Base-by-base conservation (phyloP, 2,329 filamentous ascomycete genomes). In the Aureobasidium sp. region DNA sequence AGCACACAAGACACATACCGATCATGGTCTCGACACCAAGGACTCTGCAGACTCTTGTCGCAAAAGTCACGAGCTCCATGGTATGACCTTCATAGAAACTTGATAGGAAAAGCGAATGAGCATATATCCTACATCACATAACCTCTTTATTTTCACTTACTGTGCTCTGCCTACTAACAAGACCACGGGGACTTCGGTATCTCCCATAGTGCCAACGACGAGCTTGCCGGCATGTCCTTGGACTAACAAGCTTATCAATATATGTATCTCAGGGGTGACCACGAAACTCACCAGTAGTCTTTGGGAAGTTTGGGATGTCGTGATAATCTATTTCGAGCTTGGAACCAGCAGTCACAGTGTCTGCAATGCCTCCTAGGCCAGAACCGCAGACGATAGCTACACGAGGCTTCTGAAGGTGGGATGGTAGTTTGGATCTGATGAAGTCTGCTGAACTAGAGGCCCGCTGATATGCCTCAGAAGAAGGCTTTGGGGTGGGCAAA, bases 61-160 rank as follows among this genome's bases (percentile, higher is more conserved):
- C 84, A 68, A 87, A 87, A 29, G 85, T 85, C 41, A 85, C 80
- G 51, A 79, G 76, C 60, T 85, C 79, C 74, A 87, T 85, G 2
- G 80, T 79, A 69, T 88, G 82, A 37, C 86, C 86, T 73, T 88
- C 86, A 70, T 87, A 88, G 74, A 85, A 87, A 72, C 85, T 87
- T 64, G 52, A 62, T 52, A 59, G 44, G 62, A 64, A 59, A 52
- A 59, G 36, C 15, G 44, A 67, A 63, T 62, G 59, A 67, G 61
- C 59, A 44, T 63, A 42, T 8, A 3, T 10, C 47, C 53, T 13
- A 42, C 20, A 20, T 17, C 23, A 39, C 10, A 4, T 20, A 58
- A 32, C 26, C 20, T 47, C 13, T n/a, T 26, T 32, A 5, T 17
- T 1, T 20, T 65, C 62, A 78, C 83, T 79, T 65, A 87, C 84